Evolutionary conservation across 192 early-diverging fungal species (phyloP), one percentile per base, ranked within the genome.

Genomic region (Coemansia sp.): DNA sequence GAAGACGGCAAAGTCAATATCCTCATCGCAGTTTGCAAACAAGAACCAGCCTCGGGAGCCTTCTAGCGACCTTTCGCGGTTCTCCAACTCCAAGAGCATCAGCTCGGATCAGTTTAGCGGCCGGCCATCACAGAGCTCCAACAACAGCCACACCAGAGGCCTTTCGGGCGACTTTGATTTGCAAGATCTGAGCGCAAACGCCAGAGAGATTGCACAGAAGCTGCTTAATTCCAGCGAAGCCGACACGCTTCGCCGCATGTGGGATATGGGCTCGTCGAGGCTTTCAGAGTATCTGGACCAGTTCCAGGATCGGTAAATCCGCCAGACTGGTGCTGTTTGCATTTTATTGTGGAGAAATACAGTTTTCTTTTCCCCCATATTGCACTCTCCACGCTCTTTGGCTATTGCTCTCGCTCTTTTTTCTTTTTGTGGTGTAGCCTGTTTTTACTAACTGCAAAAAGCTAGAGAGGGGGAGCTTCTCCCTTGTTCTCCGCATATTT

Each of bases 101-200:
- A 92, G 90, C 23, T 89, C 87, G 17, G 92, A 94, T 60, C 88
- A 94, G 78, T 95, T 86, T 71, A 94, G 95, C 84, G 87, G 84
- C 3, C 85, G 91, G 17, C 79, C 81, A 4, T 83, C 87, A 19
- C n/a, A n/a, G n/a, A 54, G 46, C 22, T 7, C 32, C 46, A 36
- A 25, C 18, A 11, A 23, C 5, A 78, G 42, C 14, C 67, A 70
- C 9, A 83, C 81, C n/a, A 80, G 83, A 20, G 93, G 92, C 43
- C 85, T 88, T 5, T 87, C 85, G 35, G 88, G 83, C 53, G 85
- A 92, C 58, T 41, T 79, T 30, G 59, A 81, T 39, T 56, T 78
- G 10, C 64, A 71, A 27, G 76, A 80, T 34, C 61, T 83, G 22
- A 58, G 75, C 28, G 54, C 60, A 2, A 77, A 59, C 29, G 79